These are phyloP conservation scores for Ballota nigra DNA, from an alignment of 257 asterid species.

Conservation along the genomic window DNA sequence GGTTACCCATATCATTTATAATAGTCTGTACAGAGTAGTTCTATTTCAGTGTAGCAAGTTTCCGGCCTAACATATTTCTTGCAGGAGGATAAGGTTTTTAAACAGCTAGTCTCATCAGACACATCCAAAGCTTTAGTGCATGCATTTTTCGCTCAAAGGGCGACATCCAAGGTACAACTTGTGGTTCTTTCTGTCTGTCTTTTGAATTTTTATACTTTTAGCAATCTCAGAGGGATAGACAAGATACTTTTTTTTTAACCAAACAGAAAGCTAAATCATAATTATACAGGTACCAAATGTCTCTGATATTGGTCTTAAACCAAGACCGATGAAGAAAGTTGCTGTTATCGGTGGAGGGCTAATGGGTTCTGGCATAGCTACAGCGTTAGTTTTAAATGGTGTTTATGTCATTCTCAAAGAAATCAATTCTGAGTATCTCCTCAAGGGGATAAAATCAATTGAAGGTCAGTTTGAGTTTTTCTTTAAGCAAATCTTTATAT, in stretches of 20 bases:
- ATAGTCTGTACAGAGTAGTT: neutral
- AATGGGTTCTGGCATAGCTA: slow-evolving; percentile 99
- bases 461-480: slow-evolving; percentile 60
- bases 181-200: neutral
- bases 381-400: slow-evolving; percentile 71
- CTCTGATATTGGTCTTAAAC: slow-evolving; percentile 88
- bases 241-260: neutral
- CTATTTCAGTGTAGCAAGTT: slow-evolving; percentile 16
- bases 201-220: neutral
- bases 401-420: slow-evolving; percentile 78
- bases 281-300: slow-evolving; percentile 75
- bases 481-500: neutral
- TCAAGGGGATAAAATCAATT: slow-evolving; percentile 69
- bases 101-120: slow-evolving; percentile 59
- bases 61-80: slow-evolving; percentile 18
- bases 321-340: slow-evolving; percentile 74
- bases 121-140: slow-evolving; percentile 88
- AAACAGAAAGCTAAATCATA: slow-evolving; percentile 8
- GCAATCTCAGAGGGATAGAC: neutral
- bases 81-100: slow-evolving; percentile 70
- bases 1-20: neutral
- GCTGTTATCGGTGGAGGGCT: slow-evolving; percentile 98
- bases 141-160: slow-evolving; percentile 83
- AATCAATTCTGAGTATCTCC: slow-evolving; percentile 81
- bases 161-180: slow-evolving; percentile 70